Evolutionary conservation across 768 basidiomycete genomes (phyloP).

Genomic region (Amanita molliuscula): DNA sequence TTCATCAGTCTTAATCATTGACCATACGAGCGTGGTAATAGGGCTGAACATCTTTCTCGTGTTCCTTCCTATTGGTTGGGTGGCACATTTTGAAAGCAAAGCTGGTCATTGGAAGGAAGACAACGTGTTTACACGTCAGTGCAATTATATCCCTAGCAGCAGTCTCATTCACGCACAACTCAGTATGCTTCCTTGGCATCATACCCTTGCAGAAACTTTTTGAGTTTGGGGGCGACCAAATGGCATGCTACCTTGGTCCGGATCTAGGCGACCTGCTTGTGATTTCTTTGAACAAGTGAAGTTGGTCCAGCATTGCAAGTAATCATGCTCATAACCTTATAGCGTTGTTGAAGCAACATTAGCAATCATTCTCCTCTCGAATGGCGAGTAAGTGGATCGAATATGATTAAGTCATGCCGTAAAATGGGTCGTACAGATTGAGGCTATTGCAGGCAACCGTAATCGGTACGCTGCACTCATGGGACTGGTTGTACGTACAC

Average conservation of each 20-base stretch:
- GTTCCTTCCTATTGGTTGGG: conserved; percentile 54
- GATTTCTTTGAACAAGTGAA: conserved; percentile 58
- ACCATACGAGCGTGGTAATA: conserved; percentile 12
- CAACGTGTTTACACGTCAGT: conserved; percentile 36
- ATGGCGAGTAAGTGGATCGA: conserved; percentile 51
- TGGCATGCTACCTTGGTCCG: conserved; percentile 48
- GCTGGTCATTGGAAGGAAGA: conserved; percentile 19
- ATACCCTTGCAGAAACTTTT: conserved; percentile 57
- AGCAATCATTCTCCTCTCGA: conserved; percentile 56
- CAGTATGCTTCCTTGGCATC: conserved; percentile 58
- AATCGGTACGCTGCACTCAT: conserved; percentile 29
- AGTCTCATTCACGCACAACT: not conserved
- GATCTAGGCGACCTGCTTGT: conserved; percentile 58
- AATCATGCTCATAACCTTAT: not conserved
- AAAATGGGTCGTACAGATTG: conserved; percentile 26
- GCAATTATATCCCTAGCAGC: not conserved
- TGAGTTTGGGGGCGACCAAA: conserved; percentile 52
- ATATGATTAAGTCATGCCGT: not conserved
- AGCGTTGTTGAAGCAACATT: conserved; percentile 66
- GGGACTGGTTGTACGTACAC: not conserved
- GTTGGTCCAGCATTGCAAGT: not conserved
- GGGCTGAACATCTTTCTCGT: conserved; percentile 51
- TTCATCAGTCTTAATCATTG: conserved; percentile 2
- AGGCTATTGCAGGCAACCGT: conserved; percentile 61
- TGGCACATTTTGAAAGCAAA: conserved; percentile 32